These are phyloP conservation scores for Barnettozyma vustinii DNA, from an alignment of 805 yeast species.

Conservation along the genomic window DNA sequence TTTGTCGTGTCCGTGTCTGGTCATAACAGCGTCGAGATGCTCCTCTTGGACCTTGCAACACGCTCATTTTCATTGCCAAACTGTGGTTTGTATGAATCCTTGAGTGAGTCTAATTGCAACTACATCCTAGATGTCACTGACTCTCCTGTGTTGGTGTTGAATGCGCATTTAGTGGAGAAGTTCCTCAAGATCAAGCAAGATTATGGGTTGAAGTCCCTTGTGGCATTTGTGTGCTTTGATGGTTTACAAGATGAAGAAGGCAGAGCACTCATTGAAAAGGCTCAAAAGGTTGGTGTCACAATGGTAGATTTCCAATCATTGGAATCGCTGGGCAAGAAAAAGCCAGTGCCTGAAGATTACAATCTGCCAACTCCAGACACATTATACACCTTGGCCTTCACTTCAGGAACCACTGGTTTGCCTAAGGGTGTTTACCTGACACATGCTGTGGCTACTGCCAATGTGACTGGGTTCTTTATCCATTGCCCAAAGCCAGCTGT, in stretches of 20 bases:
- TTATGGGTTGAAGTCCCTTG: slow-evolving; percentile 16
- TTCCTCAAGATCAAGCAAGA: slow-evolving; percentile 35
- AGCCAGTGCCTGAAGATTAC: slow-evolving; percentile 22
- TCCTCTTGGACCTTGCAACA: slow-evolving; percentile 52
- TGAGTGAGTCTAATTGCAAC: slow-evolving; percentile 43
- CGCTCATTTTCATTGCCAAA: slow-evolving; percentile 40
- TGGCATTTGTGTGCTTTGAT: slow-evolving; percentile 17
- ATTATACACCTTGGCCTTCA: slow-evolving; percentile 56
- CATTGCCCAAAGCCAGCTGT: slow-evolving; percentile 25
- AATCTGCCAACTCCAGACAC: slow-evolving; percentile 40
- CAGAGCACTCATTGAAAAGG: slow-evolving; percentile 6
- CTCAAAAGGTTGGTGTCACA: slow-evolving; percentile 23
- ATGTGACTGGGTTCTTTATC: slow-evolving; percentile 27
- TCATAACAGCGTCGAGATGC: slow-evolving; percentile 53
- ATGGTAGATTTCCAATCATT: slow-evolving; percentile 29
- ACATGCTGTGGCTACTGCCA: slow-evolving; percentile 46
- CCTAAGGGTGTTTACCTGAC: slow-evolving; percentile 69
- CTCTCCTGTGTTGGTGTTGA: slow-evolving; percentile 46
- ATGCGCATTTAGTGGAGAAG: slow-evolving; percentile 37
- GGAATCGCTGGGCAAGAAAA: slow-evolving; percentile 27
- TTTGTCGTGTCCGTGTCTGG: slow-evolving; percentile 45
- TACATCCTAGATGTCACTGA: slow-evolving; percentile 47
- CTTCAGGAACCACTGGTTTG: slow-evolving; percentile 65
- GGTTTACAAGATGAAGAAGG: not conserved
- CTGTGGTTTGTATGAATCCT: slow-evolving; percentile 39